Evolutionary conservation across 2,329 filamentous ascomycete genomes (phyloP).

Genomic region (Claviceps quebecensis): DNA sequence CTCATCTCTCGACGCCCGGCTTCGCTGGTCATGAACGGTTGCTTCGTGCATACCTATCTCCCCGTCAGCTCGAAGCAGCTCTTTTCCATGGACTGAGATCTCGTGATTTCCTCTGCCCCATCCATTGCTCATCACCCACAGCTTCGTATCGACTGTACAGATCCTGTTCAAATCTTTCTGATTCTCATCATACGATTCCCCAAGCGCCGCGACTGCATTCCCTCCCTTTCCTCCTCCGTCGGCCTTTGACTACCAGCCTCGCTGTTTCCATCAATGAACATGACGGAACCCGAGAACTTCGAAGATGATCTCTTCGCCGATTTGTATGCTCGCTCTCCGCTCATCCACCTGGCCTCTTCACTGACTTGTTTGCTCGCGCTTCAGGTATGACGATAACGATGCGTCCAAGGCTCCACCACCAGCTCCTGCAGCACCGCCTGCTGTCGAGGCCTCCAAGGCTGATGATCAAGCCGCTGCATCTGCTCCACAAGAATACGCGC

Average conservation of each 20-base stretch:
- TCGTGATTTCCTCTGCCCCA: neutral
- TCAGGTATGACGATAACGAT: slow-evolving; percentile 53
- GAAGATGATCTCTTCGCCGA: slow-evolving; percentile 95
- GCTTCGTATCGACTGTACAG: neutral
- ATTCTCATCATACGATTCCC: neutral
- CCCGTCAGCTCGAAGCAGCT: too few species aligned
- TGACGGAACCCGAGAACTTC: slow-evolving; percentile 70
- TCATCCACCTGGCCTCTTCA: neutral
- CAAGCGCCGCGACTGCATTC: slow-evolving; percentile 1
- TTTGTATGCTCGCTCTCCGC: slow-evolving; percentile 45
- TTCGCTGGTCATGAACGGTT: too few species aligned
- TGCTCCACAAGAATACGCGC: neutral
- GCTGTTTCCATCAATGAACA: slow-evolving; percentile 20
- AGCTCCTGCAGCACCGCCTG: slow-evolving; percentile 16
- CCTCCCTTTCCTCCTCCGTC: neutral
- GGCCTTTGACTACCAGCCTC: neutral
- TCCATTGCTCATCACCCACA: neutral
- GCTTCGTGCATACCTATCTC: too few species aligned
- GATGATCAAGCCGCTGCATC: slow-evolving; percentile 14
- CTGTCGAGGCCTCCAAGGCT: slow-evolving; percentile 14
- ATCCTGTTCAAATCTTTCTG: neutral
- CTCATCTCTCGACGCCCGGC: too few species aligned
- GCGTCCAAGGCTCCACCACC: slow-evolving; percentile 25
- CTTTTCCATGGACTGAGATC: neutral
- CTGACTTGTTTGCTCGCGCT: slow-evolving; percentile 4